These are phyloP conservation scores for Aegilops longissima DNA, from an alignment of 176 grass and related monocot genomes.

Conservation along the genomic window DNA sequence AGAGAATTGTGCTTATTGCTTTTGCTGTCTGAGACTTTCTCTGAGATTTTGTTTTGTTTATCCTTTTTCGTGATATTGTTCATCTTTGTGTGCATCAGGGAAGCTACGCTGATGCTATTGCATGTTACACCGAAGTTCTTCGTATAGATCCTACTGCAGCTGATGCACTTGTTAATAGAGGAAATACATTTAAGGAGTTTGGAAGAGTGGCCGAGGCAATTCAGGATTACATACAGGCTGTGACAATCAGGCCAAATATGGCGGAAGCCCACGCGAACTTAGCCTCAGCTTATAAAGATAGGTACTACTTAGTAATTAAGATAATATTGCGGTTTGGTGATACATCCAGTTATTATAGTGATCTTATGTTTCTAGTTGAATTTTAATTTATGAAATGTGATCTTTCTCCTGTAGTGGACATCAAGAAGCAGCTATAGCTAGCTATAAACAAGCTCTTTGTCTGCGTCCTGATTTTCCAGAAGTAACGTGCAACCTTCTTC, in stretches of 20 bases:
- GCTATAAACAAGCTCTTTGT: constrained; percentile 63
- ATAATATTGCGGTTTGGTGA: not conserved
- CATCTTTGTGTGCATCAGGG: constrained; percentile 38
- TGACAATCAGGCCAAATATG: constrained; percentile 60
- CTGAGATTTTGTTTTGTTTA: too few species aligned
- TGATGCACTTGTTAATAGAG: constrained; percentile 70
- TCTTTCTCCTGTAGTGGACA: constrained; percentile 43
- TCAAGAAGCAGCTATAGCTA: constrained; percentile 67
- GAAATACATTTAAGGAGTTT: constrained; percentile 76
- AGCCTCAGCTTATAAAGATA: constrained; percentile 80
- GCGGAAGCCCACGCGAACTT: constrained; percentile 74
- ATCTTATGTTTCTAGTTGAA: not conserved
- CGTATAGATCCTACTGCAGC: constrained; percentile 66
- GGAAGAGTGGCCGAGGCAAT: constrained; percentile 65
- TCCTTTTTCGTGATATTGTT: not conserved
- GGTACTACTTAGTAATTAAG: constrained; percentile 26
- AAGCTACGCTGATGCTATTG: constrained; percentile 68
- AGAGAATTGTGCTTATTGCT: not conserved
- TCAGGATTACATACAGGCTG: constrained; percentile 70
- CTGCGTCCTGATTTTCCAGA: constrained; percentile 69
- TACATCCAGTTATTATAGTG: not conserved
- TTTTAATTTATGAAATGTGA: constrained; percentile 1
- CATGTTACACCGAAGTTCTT: constrained; percentile 71
- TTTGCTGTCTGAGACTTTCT: not conserved
- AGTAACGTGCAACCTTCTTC: constrained; percentile 75